Evolutionary conservation across 2,329 filamentous ascomycete species (phyloP).

Genomic region (Stachybotrys elegans): DNA sequence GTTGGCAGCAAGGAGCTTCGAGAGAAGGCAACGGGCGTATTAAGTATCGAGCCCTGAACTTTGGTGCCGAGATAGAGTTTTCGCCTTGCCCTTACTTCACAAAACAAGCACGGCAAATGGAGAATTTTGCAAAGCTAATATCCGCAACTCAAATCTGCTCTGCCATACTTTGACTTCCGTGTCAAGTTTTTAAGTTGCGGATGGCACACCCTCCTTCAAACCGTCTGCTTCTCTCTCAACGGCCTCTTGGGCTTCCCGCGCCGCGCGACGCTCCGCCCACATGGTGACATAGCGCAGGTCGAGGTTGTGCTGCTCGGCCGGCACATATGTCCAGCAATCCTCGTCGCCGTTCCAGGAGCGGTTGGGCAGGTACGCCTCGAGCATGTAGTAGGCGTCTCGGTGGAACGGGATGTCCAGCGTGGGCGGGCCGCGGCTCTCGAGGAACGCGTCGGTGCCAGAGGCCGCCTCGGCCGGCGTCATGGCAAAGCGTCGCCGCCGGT

Average conservation of each 20-base stretch:
- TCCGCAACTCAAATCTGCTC: no score
- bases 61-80: no score
- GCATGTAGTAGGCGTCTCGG: slow-evolving; percentile 2
- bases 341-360: slow-evolving; percentile 2
- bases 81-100: no score
- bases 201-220: no score
- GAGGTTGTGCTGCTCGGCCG: slow-evolving; percentile 1
- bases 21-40: no score
- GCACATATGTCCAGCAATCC: slow-evolving; percentile 1
- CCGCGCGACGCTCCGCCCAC: neutral
- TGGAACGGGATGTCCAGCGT: slow-evolving; percentile 2
- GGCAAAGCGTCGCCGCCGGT: slow-evolving; percentile 1
- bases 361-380: slow-evolving; percentile 2
- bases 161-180: no score
- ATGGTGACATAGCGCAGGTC: slow-evolving; percentile 1
- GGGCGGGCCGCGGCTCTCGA: neutral
- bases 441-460: slow-evolving; percentile 2
- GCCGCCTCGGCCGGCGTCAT: slow-evolving; percentile 1
- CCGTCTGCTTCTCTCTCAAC: no score
- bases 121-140: no score
- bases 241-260: neutral
- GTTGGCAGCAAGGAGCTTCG: no score
- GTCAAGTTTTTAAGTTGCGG: no score
- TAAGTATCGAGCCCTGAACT: no score
- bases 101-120: no score